These are phyloP conservation scores for Aspergillus sp. DNA, from an alignment of 2,329 filamentous ascomycete species.

Conservation along the genomic window DNA sequence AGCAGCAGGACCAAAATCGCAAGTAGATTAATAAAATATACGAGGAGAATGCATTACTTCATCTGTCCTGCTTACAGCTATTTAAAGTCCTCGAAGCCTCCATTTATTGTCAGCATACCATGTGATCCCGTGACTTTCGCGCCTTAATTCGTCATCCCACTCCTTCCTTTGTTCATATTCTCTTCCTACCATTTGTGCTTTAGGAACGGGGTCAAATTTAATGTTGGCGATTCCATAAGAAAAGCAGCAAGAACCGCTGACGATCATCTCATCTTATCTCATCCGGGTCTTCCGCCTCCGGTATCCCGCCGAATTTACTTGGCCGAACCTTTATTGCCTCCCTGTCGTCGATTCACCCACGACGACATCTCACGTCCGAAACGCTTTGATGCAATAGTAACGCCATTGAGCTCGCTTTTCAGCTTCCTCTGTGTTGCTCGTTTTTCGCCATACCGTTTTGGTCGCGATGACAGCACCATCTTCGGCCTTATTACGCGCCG, in stretches of 20 bases:
- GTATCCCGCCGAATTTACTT: neutral
- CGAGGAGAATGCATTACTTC: no score
- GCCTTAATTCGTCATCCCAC: no score
- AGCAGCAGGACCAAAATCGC: no score
- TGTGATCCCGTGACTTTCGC: no score
- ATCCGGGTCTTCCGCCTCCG: neutral
- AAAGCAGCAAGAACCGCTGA: neutral
- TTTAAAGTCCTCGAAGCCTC: neutral
- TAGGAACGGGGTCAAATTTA: no score
- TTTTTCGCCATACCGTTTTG: slow-evolving; percentile 7
- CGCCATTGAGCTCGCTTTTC: neutral
- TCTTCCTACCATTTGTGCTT: neutral
- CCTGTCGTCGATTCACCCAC: neutral
- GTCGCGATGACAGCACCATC: slow-evolving; percentile 13
- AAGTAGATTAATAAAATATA: no score
- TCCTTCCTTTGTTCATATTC: no score
- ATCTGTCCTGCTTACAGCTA: no score
- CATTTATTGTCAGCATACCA: no score
- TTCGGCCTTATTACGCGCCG: slow-evolving; percentile 12
- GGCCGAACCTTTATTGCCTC: neutral
- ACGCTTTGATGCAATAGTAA: slow-evolving; percentile 13
- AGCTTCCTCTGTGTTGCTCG: slow-evolving; percentile 10
- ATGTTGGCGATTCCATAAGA: neutral
- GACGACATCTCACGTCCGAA: neutral
- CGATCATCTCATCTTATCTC: neutral